Evolutionary conservation across 768 basidiomycete genomes (phyloP).

Genomic region (Suillus spraguei): DNA sequence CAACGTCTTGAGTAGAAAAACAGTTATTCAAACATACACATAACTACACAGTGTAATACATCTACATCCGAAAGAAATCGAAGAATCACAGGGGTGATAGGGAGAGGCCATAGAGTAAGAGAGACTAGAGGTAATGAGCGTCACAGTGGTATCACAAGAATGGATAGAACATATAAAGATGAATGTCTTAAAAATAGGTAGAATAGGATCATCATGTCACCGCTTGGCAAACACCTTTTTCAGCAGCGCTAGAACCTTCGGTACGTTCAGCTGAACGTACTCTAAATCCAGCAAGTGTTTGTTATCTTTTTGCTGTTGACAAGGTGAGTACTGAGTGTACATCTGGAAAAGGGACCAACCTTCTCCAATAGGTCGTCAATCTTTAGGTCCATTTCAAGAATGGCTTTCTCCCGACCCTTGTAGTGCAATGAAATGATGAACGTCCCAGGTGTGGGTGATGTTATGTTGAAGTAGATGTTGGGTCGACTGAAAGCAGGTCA

Average conservation of each 20-base stretch:
- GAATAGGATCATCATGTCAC: constrained; percentile 40
- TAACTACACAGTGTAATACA: constrained; percentile 40
- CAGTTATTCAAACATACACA: constrained; percentile 40
- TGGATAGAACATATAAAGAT: constrained; percentile 36
- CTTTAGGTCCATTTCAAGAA: constrained; percentile 99
- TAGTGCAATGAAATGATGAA: constrained; percentile 99
- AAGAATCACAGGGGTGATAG: constrained; percentile 26
- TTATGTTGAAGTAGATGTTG: constrained; percentile 99
- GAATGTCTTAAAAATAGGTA: constrained; percentile 21
- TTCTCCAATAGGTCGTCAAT: constrained; percentile 98
- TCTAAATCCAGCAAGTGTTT: constrained; percentile 95
- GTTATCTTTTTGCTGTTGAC: constrained; percentile 93
- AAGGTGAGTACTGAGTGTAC: constrained; percentile 18
- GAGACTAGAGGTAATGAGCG: constrained; percentile 22
- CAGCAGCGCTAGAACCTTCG: constrained; percentile 87
- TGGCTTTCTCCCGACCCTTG: constrained; percentile 98
- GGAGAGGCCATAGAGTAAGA: constrained; percentile 13
- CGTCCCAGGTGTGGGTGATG: constrained; percentile 95
- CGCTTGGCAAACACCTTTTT: constrained; percentile 95
- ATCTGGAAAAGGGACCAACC: constrained; percentile 47
- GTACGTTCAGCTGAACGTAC: constrained; percentile 96
- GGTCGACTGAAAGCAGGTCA: constrained; percentile 65
- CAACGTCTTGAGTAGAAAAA: constrained; percentile 26
- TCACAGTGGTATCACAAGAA: constrained; percentile 30
- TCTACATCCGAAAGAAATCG: constrained; percentile 38